These are phyloP conservation scores for Suhomyces prunicola DNA, from an alignment of 805 yeast species.

Conservation along the genomic window DNA sequence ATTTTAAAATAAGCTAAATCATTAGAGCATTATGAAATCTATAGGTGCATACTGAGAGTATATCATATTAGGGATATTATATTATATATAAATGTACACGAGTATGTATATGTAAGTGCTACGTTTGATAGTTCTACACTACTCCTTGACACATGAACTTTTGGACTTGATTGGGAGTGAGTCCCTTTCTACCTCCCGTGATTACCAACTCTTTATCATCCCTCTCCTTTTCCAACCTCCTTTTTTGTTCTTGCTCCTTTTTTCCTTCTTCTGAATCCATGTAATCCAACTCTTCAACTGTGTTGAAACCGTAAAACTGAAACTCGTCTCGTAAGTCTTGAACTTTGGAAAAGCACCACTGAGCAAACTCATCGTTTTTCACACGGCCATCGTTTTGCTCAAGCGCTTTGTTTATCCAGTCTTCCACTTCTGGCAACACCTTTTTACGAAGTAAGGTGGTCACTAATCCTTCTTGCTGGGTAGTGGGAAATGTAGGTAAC, in stretches of 20 bases:
- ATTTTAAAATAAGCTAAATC: not conserved
- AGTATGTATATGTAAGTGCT: no score
- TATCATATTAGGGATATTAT: not conserved
- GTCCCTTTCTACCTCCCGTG: constrained; percentile 24
- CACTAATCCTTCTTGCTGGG: constrained; percentile 76
- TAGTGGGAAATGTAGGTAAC: constrained; percentile 76
- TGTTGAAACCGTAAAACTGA: constrained; percentile 60
- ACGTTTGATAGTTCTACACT: no score
- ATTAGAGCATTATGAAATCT: not conserved
- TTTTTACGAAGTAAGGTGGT: constrained; percentile 86
- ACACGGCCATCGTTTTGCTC: constrained; percentile 9
- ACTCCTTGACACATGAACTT: constrained; percentile 40
- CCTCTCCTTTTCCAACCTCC: constrained; percentile 15
- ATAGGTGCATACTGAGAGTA: not conserved
- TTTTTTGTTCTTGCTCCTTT: constrained; percentile 22
- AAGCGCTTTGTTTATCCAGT: constrained; percentile 58
- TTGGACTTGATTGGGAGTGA: constrained; percentile 35
- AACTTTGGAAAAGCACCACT: constrained; percentile 60
- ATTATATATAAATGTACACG: no score
- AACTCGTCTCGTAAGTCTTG: constrained; percentile 53
- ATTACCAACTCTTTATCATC: constrained; percentile 25
- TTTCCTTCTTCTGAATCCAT: constrained; percentile 33
- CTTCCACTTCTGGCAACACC: constrained; percentile 84
- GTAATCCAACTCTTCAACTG: constrained; percentile 44
- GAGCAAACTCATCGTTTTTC: constrained; percentile 53